Conservation (phyloP, 257 asterid species). For the Craterostigma plantagineum region DNA sequence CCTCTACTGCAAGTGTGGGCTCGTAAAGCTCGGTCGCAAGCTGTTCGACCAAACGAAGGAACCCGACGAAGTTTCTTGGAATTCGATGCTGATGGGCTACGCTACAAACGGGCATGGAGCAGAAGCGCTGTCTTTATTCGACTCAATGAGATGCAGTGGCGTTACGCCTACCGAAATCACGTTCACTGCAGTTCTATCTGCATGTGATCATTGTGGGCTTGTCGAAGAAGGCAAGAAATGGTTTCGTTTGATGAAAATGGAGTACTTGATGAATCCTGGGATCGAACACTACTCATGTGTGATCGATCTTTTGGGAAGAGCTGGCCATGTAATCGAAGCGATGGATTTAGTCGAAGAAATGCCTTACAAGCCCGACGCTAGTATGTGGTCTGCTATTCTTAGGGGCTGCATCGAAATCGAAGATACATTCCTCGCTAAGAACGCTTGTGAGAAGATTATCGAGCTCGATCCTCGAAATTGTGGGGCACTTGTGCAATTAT, state of each 20-base stretch:
- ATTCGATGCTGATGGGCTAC: conserved; percentile 81
- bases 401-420: conserved; percentile 66
- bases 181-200: conserved; percentile 70
- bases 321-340: conserved; percentile 51
- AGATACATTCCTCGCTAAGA: conserved; percentile 32
- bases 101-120: conserved; percentile 68
- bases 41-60: conserved; percentile 36
- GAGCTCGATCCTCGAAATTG: conserved; percentile 59
- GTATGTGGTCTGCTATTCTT: conserved; percentile 63
- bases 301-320: conserved; percentile 69
- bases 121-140: conserved; percentile 49
- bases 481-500: conserved; percentile 56
- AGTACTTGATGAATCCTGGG: conserved; percentile 42
- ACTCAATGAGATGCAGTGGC: conserved; percentile 33
- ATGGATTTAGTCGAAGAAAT: conserved; percentile 33
- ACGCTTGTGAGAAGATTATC: conserved; percentile 31
- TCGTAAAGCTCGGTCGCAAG: conserved; percentile 28
- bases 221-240: conserved; percentile 59
- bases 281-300: conserved; percentile 88
- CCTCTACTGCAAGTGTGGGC: conserved; percentile 75
- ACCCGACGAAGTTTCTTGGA: conserved; percentile 55
- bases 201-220: conserved; percentile 91
- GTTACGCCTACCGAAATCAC: conserved; percentile 40
- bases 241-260: conserved; percentile 46
- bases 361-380: conserved; percentile 42